Conservation (phyloP, 805 yeast genomes). For the Clavispora vitiphila region DNA sequence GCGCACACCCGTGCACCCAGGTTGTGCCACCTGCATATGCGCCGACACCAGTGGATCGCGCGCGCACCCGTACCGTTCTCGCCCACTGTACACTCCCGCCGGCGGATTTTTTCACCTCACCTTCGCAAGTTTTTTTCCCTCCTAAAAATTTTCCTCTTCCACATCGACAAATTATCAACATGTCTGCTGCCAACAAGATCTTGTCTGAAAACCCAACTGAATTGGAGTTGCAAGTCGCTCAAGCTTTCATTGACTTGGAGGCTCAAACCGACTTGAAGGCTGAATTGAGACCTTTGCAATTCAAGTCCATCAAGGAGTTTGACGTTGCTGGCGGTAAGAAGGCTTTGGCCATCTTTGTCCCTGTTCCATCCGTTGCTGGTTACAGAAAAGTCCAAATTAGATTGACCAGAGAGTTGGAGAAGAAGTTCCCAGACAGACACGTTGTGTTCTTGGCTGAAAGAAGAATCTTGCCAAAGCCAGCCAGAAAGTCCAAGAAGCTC, state of each 20-base stretch:
- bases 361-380: slow-evolving; percentile 86
- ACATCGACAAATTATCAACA: slow-evolving; percentile 27
- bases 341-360: slow-evolving; percentile 97
- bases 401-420: slow-evolving; percentile 98
- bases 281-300: slow-evolving; percentile 96
- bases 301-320: slow-evolving; percentile 97
- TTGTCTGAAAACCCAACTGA: slow-evolving; percentile 94
- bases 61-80: background rate
- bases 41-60: background rate
- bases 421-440: slow-evolving; percentile 99
- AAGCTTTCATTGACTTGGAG: slow-evolving; percentile 96
- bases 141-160: slow-evolving; percentile 2
- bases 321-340: slow-evolving; percentile 98
- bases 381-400: slow-evolving; percentile 97
- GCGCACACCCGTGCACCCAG: background rate
- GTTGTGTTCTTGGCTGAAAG: slow-evolving; percentile 99
- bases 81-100: background rate
- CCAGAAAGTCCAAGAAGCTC: slow-evolving; percentile 85
- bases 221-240: slow-evolving; percentile 99
- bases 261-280: slow-evolving; percentile 95
- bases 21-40: background rate
- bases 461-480: slow-evolving; percentile 98
- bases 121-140: slow-evolving; percentile 2
- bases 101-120: slow-evolving; percentile 1
- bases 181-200: slow-evolving; percentile 97